phyloP scores from a whole-genome alignment of 108 stramenopile genomes.

The Nitzschia sp. region DNA sequence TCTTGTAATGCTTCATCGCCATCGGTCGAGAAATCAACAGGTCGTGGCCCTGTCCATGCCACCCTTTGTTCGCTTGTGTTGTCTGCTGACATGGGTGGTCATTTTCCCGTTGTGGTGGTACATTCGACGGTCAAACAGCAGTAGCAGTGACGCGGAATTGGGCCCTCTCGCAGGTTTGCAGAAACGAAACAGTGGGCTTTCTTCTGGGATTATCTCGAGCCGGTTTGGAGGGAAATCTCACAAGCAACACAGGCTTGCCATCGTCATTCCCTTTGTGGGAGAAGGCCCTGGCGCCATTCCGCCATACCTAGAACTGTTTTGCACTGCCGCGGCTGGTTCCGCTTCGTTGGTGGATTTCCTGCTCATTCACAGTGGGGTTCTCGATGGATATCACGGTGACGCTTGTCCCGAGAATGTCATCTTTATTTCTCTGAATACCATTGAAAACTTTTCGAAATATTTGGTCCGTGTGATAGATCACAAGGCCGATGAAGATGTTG shows the following conservation, averaged over 20 bases:
- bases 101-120: background rate
- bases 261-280: slow-evolving; percentile 77
- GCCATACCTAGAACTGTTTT: slow-evolving; percentile 81
- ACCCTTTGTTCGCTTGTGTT: slow-evolving; percentile 6
- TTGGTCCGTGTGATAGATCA: slow-evolving; percentile 55
- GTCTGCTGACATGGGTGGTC: background rate
- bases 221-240: slow-evolving; percentile 10
- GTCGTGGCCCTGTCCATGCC: slow-evolving; percentile 12
- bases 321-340: slow-evolving; percentile 73
- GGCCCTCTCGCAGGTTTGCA: background rate
- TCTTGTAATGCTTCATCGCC: slow-evolving; percentile 9
- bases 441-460: slow-evolving; percentile 37
- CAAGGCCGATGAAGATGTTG: slow-evolving; percentile 35
- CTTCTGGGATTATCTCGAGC: background rate
- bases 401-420: slow-evolving; percentile 61
- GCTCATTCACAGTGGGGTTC: slow-evolving; percentile 79
- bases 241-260: slow-evolving; percentile 52
- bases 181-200: background rate
- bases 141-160: background rate
- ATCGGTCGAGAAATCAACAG: background rate
- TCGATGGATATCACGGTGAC: slow-evolving; percentile 32
- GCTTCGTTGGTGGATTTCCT: slow-evolving; percentile 72
- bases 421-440: slow-evolving; percentile 59
- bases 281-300: slow-evolving; percentile 64
- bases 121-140: background rate